Base-by-base conservation (phyloP, 805 yeast species). In the Candida sanyiensis region DNA sequence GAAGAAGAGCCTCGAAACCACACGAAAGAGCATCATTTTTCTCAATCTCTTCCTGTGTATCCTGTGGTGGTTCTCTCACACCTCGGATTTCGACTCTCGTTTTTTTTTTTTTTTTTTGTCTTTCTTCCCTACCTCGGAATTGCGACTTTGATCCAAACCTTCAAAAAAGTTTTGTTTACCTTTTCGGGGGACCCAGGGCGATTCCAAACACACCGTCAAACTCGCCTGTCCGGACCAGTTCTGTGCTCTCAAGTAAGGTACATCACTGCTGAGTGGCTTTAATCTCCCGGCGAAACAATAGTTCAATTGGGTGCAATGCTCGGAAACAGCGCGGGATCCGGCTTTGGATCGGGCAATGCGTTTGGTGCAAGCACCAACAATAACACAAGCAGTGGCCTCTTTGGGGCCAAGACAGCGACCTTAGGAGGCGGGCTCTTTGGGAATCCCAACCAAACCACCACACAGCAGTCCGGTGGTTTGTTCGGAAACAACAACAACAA, bases 341-440 rank as follows among this genome's bases (percentile, higher is more conserved):
- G 22, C 16, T 43, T 40, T 27, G 48, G 49, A 29, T 34, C 42
- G 29, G 38, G 35, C 5, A 39, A 34, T 30, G 32, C 38, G 7
- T 39, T 39, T 25, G 15, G 35, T 18, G 15, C 30, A 4, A 40
- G 28, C 29, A 37, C 26, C 30, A 39, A 38, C 31, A 32, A 18
- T 23, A 27, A 16, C 13, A 12, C 45, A 1, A n/a, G 43, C 13
- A 42, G 43, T 29, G 44, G 46, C 7, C 29, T 40, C 18, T 45
- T 46, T 33, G 53, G 51, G 15, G 22, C 38, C 6, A 35, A 38
- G 24, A 24, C 38, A 4, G 9, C 43, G 8, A 11, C 35, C 8
- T 13, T 40, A 10, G 17, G 37, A 5, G 12, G 22, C 7, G 37
- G 54, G 3, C 34, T 52, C 2, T 51, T 49, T 40, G 54, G 46